These are phyloP conservation scores for Thelonectria discophora DNA, from an alignment of 2,329 filamentous ascomycete genomes.

Conservation along the genomic window DNA sequence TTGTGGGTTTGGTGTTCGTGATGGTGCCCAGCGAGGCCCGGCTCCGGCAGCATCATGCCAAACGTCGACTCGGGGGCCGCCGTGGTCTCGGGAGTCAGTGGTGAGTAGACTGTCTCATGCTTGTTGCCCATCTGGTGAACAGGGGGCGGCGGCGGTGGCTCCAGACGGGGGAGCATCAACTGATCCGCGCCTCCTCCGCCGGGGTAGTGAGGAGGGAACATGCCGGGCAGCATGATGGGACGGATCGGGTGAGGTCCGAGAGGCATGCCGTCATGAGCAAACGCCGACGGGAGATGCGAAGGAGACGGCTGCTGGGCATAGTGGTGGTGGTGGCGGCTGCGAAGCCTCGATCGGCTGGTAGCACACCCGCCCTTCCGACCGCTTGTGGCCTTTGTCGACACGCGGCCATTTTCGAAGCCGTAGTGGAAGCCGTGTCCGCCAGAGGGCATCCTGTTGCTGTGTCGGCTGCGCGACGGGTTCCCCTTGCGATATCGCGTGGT, in stretches of 20 bases:
- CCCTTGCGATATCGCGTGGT: constrained; percentile 80
- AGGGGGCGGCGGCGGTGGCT: constrained; percentile 24
- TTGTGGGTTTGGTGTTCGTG: not conserved
- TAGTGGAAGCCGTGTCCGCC: constrained; percentile 24
- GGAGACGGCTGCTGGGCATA: constrained; percentile 30
- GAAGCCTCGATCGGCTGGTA: constrained; percentile 40
- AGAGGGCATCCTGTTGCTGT: constrained; percentile 25
- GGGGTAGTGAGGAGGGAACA: constrained; percentile 32
- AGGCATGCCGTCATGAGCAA: constrained; percentile 24
- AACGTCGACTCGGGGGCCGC: constrained; percentile 26
- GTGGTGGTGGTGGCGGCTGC: constrained; percentile 30
- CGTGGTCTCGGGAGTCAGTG: constrained; percentile 34
- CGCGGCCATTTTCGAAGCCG: constrained; percentile 35
- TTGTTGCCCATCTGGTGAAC: constrained; percentile 28
- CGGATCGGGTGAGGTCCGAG: constrained; percentile 25
- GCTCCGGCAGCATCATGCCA: constrained; percentile 34
- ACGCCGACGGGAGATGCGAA: constrained; percentile 26
- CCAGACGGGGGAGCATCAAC: constrained; percentile 35
- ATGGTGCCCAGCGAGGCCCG: constrained; percentile 27
- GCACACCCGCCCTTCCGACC: constrained; percentile 48
- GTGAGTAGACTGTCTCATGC: constrained; percentile 32
- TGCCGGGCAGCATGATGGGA: constrained; percentile 33
- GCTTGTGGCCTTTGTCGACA: constrained; percentile 44
- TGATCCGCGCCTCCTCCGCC: constrained; percentile 23
- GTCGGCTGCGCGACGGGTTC: constrained; percentile 44